These are phyloP conservation scores for Kodamaea plutei DNA, from an alignment of 1,139 yeast genomes.

Conservation along the genomic window DNA sequence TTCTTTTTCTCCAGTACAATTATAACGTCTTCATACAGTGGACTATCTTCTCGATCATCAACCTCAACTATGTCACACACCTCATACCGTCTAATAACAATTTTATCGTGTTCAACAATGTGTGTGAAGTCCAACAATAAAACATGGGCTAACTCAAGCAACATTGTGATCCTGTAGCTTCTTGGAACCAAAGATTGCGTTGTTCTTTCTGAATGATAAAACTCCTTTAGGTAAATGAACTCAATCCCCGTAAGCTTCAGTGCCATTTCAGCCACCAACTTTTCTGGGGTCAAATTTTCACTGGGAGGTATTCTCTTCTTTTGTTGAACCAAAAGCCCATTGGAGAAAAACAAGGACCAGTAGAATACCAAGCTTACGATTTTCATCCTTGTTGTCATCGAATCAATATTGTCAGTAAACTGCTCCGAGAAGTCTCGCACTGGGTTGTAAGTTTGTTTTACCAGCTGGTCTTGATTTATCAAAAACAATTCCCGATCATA, in stretches of 20 bases:
- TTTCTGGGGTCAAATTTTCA: conserved; percentile 9
- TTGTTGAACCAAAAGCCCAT: conserved; percentile 8
- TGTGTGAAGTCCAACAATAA: conserved; percentile 13
- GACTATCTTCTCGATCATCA: neutral
- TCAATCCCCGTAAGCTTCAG: conserved; percentile 10
- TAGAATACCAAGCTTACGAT: conserved; percentile 20
- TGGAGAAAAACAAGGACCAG: conserved; percentile 18
- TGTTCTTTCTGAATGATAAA: conserved; percentile 7
- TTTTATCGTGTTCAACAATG: conserved; percentile 10
- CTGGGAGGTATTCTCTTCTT: conserved; percentile 6
- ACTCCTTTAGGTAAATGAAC: conserved; percentile 11
- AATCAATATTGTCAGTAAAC: conserved; percentile 22
- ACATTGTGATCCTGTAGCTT: conserved; percentile 10
- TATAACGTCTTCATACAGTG: conserved; percentile 2
- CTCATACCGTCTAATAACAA: conserved; percentile 6
- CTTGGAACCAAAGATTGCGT: conserved; percentile 5
- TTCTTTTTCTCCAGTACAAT: conserved; percentile 1
- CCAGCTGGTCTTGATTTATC: conserved; percentile 17
- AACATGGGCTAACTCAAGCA: conserved; percentile 12
- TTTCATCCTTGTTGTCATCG: conserved; percentile 27
- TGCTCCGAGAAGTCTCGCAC: conserved; percentile 3
- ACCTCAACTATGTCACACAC: neutral
- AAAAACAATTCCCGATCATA: conserved; percentile 25
- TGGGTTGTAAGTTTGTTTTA: conserved; percentile 8
- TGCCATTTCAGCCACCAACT: conserved; percentile 11